Evolutionary conservation across 441 rosid genomes (phyloP).

Genomic region (Aquilaria agallochum): DNA sequence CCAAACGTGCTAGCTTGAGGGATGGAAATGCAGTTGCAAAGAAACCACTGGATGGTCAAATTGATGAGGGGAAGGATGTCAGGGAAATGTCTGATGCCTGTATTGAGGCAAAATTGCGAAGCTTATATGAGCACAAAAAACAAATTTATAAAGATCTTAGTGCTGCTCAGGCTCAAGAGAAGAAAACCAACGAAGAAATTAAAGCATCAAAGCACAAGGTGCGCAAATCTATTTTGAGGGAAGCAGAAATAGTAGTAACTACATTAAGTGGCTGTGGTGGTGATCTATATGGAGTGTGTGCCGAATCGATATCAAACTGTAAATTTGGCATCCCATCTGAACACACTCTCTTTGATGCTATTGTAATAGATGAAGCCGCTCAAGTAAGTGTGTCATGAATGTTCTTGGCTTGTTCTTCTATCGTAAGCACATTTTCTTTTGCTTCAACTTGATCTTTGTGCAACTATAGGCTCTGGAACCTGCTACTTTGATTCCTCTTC

Average conservation of each 20-base stretch:
- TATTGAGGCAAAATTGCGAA: slow-evolving; percentile 60
- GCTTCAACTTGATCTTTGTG: slow-evolving; percentile 17
- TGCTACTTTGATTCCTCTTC: slow-evolving; percentile 97
- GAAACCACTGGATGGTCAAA: slow-evolving; percentile 46
- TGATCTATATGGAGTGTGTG: slow-evolving; percentile 92
- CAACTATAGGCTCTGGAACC: slow-evolving; percentile 92
- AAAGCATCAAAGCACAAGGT: slow-evolving; percentile 69
- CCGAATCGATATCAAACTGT: slow-evolving; percentile 68
- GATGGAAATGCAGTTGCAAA: slow-evolving; percentile 52
- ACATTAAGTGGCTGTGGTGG: slow-evolving; percentile 99
- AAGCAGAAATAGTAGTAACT: slow-evolving; percentile 94
- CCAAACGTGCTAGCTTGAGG: slow-evolving; percentile 84
- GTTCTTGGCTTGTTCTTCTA: slow-evolving; percentile 3
- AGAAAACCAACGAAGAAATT: slow-evolving; percentile 65
- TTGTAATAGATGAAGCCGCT: slow-evolving; percentile 98
- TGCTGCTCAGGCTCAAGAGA: slow-evolving; percentile 83
- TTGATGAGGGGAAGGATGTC: slow-evolving; percentile 37
- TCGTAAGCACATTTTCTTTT: background rate
- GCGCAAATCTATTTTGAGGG: slow-evolving; percentile 78
- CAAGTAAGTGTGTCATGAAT: slow-evolving; percentile 49
- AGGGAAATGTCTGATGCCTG: slow-evolving; percentile 73
- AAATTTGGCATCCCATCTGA: slow-evolving; percentile 83
- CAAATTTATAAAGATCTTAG: slow-evolving; percentile 86
- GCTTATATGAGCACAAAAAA: slow-evolving; percentile 83
- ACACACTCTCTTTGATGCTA: slow-evolving; percentile 86